Base-by-base conservation (phyloP, 805 yeast genomes). In the Hanseniaspora taiwanica region DNA sequence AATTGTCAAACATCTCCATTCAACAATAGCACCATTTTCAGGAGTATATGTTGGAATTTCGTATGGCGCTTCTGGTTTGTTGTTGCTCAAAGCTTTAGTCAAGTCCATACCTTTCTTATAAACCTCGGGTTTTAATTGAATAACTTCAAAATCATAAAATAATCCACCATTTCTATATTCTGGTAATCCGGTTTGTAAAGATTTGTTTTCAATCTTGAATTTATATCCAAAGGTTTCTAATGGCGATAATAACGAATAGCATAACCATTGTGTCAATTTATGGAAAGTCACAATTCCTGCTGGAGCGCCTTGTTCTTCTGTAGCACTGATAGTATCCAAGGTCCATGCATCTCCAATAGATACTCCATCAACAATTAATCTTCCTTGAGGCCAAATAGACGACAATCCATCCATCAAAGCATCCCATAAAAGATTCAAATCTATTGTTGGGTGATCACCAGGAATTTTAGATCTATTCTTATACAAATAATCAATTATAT, bases 151-250 rank as follows among this genome's bases (percentile, higher is more conserved):
- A 53, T 76, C 83, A 31, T 72, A 69, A 50, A 76, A 64, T 24
- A 76, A 55, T 0, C 83, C 83, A 35, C 82, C 83, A 44, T 76
- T 76, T 50, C 83, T 60, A 48, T 73, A 73, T 52, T 73, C 79
- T 6, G 79, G 79, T 24, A 73, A 58, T 1, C 78, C 79, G 0
- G 78, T 73, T 60, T 69, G 70, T 40, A 62, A 56, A 6, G 53
- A 48, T 35, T 67, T 61, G 44, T 68, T 64, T 9, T 45, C 42
- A 23, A 66, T 56, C 9, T 47, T 47, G 48, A 72, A 64, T 27
- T 47, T 46, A 40, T 64, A 55, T 3, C 75, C 77, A 43, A 56
- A 68, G 14, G 59, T 55, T 38, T 60, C 62, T 36, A 77, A 56
- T 6, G 81, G 81, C 12, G 67, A 64, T 16, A 76, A 51, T 38